These are phyloP conservation scores for Alternaria triticimaculans DNA, from an alignment of 2,329 filamentous ascomycete genomes.

Conservation along the genomic window DNA sequence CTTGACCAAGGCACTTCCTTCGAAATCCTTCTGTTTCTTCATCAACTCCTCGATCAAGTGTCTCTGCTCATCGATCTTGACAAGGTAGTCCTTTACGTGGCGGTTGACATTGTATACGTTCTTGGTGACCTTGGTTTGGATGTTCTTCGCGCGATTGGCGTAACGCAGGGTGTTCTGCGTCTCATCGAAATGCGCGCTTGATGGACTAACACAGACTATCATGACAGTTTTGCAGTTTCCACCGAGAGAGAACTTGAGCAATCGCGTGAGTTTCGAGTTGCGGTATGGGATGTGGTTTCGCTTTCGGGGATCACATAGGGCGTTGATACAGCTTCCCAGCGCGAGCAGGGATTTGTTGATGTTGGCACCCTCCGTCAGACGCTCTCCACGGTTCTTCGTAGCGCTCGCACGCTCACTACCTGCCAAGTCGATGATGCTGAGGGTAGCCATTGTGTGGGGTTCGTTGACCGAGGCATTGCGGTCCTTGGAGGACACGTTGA, in stretches of 20 bases:
- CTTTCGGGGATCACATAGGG: conserved; percentile 90
- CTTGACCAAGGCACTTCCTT: conserved; percentile 81
- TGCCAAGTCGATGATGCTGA: conserved; percentile 97
- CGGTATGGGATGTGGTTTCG: conserved; percentile 95
- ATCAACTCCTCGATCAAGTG: conserved; percentile 95
- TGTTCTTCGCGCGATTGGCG: conserved; percentile 97
- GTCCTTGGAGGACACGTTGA: conserved; percentile 94
- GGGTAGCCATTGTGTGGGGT: conserved; percentile 95
- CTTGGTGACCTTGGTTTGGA: conserved; percentile 98
- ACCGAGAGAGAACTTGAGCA: conserved; percentile 95
- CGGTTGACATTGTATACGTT: conserved; percentile 99
- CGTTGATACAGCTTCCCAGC: conserved; percentile 96
- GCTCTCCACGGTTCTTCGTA: conserved; percentile 93
- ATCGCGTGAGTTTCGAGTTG: conserved; percentile 93
- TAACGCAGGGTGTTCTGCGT: conserved; percentile 98
- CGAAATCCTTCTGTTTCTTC: conserved; percentile 88
- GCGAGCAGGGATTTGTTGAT: conserved; percentile 99
- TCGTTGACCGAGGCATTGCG: conserved; percentile 91
- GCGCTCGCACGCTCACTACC: conserved; percentile 95
- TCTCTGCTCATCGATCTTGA: conserved; percentile 99
- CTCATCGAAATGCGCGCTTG: conserved; percentile 95
- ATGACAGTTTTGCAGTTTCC: conserved; percentile 99
- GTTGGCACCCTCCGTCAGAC: conserved; percentile 91
- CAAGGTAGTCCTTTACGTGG: conserved; percentile 98
- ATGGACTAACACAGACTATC: conserved; percentile 98